Evolutionary conservation across 164 flowering plant genomes (phyloP).

Genomic region (Saururus chinensis): DNA sequence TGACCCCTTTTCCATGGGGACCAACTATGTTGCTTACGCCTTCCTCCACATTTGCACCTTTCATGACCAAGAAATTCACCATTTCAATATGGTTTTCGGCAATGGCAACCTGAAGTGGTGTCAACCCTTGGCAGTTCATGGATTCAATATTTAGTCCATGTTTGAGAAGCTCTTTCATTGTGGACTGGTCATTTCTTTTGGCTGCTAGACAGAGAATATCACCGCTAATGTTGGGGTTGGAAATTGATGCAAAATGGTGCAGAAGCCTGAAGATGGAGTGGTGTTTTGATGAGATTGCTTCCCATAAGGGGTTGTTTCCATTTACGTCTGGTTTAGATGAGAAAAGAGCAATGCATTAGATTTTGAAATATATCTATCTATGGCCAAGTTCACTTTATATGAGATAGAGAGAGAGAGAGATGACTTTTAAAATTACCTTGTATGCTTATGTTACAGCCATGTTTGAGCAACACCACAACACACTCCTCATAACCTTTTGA

Average conservation of each 20-base stretch:
- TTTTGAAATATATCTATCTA: not conserved
- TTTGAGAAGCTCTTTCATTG: conserved; percentile 57
- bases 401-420: not conserved
- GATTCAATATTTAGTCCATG: conserved; percentile 53
- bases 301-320: conserved; percentile 81
- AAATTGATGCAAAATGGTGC: conserved; percentile 42
- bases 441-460: conserved; percentile 47
- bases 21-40: not conserved
- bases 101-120: conserved; percentile 58
- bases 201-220: conserved; percentile 77
- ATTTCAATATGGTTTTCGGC: conserved; percentile 44
- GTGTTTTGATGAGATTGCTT: conserved; percentile 56
- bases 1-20: conserved; percentile 5
- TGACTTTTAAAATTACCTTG: conserved; percentile 27
- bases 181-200: conserved; percentile 38
- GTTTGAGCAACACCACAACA: conserved; percentile 58
- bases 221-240: conserved; percentile 51
- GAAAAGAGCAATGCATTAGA: not conserved
- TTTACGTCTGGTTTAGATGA: conserved; percentile 38
- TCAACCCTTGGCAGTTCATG: conserved; percentile 35
- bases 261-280: conserved; percentile 55
- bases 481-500: conserved; percentile 80
- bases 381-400: too few species aligned
- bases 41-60: conserved; percentile 40
- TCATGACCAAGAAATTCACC: conserved; percentile 50